These are phyloP conservation scores for Cordyceps farinosa DNA, from an alignment of 2,329 filamentous ascomycete genomes.

Conservation along the genomic window DNA sequence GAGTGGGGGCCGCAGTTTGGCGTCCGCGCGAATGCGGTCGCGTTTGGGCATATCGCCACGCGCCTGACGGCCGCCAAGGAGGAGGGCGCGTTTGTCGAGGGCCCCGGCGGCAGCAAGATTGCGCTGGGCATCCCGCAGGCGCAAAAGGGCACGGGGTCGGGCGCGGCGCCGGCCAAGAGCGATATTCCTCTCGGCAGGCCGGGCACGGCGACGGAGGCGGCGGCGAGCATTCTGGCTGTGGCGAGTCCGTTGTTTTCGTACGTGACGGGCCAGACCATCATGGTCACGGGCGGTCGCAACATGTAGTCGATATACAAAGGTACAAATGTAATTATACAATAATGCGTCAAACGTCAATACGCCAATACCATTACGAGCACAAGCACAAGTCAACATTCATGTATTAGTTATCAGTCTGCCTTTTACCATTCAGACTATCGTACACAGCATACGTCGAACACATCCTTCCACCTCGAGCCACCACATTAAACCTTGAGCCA, in stretches of 20 bases:
- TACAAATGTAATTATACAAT: background rate
- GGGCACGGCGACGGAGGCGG: slow-evolving; percentile 76
- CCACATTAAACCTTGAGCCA: slow-evolving; percentile 68
- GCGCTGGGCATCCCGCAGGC: slow-evolving; percentile 68
- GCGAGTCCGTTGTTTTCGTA: slow-evolving; percentile 81
- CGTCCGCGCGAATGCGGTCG: slow-evolving; percentile 77
- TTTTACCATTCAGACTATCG: background rate
- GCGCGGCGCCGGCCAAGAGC: slow-evolving; percentile 43
- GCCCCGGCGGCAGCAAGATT: slow-evolving; percentile 71
- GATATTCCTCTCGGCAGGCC: slow-evolving; percentile 79
- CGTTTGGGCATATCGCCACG: slow-evolving; percentile 79
- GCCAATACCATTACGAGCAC: background rate
- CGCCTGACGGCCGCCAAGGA: slow-evolving; percentile 82
- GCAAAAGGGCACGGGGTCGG: slow-evolving; percentile 44
- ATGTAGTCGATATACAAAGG: slow-evolving; percentile 38
- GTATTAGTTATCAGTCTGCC: slow-evolving; percentile 3
- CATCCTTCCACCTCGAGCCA: background rate
- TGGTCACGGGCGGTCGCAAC: slow-evolving; percentile 73
- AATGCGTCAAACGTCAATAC: background rate
- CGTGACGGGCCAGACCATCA: slow-evolving; percentile 82
- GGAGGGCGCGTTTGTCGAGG: slow-evolving; percentile 72
- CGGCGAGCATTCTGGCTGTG: slow-evolving; percentile 70
- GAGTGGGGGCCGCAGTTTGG: slow-evolving; percentile 85
- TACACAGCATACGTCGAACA: background rate
- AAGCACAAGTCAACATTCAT: background rate